Evolutionary conservation across 371 early-diverging fungal genomes (phyloP), one percentile per base, ranked within the genome.

Genomic region (Saksenaea vasiformis): DNA sequence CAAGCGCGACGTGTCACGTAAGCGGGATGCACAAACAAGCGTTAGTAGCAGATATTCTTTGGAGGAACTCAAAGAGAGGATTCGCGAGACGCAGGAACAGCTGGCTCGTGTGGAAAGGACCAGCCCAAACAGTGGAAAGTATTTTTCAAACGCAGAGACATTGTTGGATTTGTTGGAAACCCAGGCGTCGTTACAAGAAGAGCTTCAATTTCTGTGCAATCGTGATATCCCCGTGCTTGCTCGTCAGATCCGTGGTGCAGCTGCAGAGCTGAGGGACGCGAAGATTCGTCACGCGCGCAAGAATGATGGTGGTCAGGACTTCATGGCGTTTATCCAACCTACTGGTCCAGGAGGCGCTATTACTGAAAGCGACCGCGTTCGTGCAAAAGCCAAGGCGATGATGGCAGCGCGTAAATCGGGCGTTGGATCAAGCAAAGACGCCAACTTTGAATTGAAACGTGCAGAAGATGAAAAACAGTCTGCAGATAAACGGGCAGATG

Each of bases 361-460:
- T 22, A 85, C 87, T 0, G 86, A 86, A 43, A 77, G 82, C 27
- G 89, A 88, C 55, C 78, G 79, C 56, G 86, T 85, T 57, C 84
- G 85, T 54, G 86, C 89, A n/a, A 86, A 86, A 55, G 89, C 86
- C 36, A 84, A 85, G 56, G 82, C 84, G 2, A 79, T 83, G 83
- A 77, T 88, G 85, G 85, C 87, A n/a, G 85, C 84, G 24, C 76
- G 84, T 41, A 84, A 80, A 28, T 71, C 79, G 0, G 82, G 82
- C 28, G 61, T 68, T 8, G 59, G 60, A 17, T 59, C 67, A 54
- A 22, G 62, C 44, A 24, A 68, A 57, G 79, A 78, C 62, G 67
- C 79, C 10, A 27, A 56, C 3, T 65, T 71, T 55, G 71, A 70
- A 13, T 56, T 78, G 15, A 68, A 74, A 58, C 69, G 76, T 15